Percentiles rank a stretch among this genome's conserved stretches.
Evolutionary conservation across 306 rosid species (phyloP).

Genomic region (Lathyrus sativus): DNA sequence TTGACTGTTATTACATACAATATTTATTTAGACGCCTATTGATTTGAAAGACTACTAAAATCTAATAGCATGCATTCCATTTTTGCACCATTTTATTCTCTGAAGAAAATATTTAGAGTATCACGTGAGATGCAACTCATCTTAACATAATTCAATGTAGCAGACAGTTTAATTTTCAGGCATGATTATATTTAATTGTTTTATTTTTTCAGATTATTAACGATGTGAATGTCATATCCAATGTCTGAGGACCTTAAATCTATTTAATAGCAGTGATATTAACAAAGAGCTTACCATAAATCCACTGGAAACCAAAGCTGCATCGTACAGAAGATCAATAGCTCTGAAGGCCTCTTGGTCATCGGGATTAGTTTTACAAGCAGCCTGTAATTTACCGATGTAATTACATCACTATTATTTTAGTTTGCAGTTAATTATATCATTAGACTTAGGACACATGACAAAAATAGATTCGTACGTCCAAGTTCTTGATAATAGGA

Average conservation of each 20-base stretch:
- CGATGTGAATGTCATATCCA: too few relatives aligned
- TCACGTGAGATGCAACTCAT: background rate
- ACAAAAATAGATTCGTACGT: constrained; percentile 13
- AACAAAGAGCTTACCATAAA: constrained; percentile 59
- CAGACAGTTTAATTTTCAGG: background rate
- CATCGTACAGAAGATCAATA: constrained; percentile 85
- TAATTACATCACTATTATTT: constrained; percentile 18
- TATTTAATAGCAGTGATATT: too few relatives aligned
- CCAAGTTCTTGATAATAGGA: constrained; percentile 75
- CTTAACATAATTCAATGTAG: background rate
- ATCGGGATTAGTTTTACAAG: constrained; percentile 66
- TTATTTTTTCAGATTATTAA: too few relatives aligned
- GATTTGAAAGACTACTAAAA: background rate
- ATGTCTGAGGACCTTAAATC: background rate
- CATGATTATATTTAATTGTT: too few relatives aligned
- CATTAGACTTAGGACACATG: background rate
- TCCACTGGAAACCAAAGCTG: constrained; percentile 96
- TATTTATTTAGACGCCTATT: background rate
- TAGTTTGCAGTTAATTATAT: background rate
- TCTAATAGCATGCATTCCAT: background rate
- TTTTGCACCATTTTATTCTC: background rate
- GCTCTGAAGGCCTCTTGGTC: constrained; percentile 88
- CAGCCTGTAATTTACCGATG: constrained; percentile 28
- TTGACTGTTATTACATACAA: background rate
- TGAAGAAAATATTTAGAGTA: background rate